phyloP scores from a whole-genome alignment of 805 yeast species.

The Cyberlindnera maclurae region DNA sequence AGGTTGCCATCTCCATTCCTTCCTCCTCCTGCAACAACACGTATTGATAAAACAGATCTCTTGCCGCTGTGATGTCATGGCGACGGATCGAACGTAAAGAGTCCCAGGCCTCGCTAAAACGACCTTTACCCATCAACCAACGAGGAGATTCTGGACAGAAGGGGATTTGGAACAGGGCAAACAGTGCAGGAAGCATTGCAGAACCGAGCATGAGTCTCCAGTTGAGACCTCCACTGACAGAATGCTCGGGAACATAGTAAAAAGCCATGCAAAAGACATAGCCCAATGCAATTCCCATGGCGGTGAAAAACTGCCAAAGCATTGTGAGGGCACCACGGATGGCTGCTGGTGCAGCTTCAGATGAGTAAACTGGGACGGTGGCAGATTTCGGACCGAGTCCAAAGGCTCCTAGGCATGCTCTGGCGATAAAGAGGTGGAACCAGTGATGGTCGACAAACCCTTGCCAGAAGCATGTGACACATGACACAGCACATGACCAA shows the following conservation, averaged over 20 bases:
- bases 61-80: slow-evolving; percentile 53
- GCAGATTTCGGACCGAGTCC: slow-evolving; percentile 72
- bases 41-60: slow-evolving; percentile 64
- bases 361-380: slow-evolving; percentile 66
- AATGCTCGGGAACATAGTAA: slow-evolving; percentile 39
- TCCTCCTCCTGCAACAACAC: slow-evolving; percentile 58
- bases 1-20: slow-evolving; percentile 39
- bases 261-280: slow-evolving; percentile 60
- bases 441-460: slow-evolving; percentile 49
- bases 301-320: slow-evolving; percentile 74
- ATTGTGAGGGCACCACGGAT: slow-evolving; percentile 63
- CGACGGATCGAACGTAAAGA: slow-evolving; percentile 44
- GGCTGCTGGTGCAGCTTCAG: slow-evolving; percentile 56
- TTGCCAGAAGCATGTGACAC: slow-evolving; percentile 61
- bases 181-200: slow-evolving; percentile 59
- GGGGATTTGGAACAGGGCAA: slow-evolving; percentile 53
- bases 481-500: slow-evolving; percentile 53
- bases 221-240: slow-evolving; percentile 36
- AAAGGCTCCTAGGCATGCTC: slow-evolving; percentile 53
- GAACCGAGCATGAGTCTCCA: slow-evolving; percentile 70
- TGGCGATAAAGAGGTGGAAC: slow-evolving; percentile 62
- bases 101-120: slow-evolving; percentile 51
- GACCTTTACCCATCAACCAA: slow-evolving; percentile 68
- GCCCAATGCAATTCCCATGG: slow-evolving; percentile 69
- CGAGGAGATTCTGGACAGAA: slow-evolving; percentile 72